phyloP scores from a whole-genome alignment of 768 basidiomycete species.

The Lyophyllum semitale region DNA sequence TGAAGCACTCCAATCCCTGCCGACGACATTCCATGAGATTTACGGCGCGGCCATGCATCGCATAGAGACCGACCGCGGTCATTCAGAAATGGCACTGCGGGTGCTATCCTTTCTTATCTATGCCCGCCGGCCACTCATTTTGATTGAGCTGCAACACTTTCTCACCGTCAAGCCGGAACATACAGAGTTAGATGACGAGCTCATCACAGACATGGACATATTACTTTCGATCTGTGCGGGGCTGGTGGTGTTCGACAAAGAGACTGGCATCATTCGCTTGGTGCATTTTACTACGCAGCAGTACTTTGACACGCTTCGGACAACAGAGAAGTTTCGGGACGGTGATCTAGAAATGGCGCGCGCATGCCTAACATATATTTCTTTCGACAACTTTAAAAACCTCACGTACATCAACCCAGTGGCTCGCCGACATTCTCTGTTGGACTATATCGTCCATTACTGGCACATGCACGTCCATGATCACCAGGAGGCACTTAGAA shows the following conservation, averaged over 20 bases:
- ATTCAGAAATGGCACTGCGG: neutral
- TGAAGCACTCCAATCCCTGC: neutral
- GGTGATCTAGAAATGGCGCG: neutral
- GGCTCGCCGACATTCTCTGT: neutral
- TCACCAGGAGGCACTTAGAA: neutral
- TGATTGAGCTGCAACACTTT: neutral
- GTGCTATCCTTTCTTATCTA: neutral
- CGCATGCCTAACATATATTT: neutral
- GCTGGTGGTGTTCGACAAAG: neutral
- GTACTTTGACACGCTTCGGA: neutral
- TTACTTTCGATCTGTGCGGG: neutral
- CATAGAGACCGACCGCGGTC: neutral
- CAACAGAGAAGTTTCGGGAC: neutral
- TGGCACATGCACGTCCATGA: neutral
- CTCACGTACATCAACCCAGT: neutral
- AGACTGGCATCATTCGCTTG: neutral
- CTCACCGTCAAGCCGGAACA: neutral
- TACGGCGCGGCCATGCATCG: neutral
- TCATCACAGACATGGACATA: neutral
- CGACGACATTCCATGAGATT: neutral
- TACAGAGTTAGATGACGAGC: neutral
- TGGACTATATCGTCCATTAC: neutral
- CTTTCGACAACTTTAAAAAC: neutral
- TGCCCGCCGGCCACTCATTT: neutral
- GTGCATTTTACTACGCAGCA: neutral